phyloP scores from a whole-genome alignment of 2,329 filamentous ascomycete species.

The Trichoderma endophyticum region DNA sequence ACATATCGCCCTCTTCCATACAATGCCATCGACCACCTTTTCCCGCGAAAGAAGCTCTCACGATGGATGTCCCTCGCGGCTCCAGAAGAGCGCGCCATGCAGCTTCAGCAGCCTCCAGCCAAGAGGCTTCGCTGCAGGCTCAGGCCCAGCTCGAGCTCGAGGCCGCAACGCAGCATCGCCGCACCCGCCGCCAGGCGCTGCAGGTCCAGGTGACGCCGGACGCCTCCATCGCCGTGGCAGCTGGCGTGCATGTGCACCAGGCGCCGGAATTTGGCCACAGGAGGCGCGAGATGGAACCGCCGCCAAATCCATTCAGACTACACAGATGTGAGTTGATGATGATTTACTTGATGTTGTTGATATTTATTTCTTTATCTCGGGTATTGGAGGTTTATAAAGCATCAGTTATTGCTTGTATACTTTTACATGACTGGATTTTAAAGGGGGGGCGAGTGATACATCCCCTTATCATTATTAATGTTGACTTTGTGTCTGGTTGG shows the following conservation, averaged over 20 bases:
- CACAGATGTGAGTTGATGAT: constrained; percentile 33
- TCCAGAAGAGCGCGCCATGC: constrained; percentile 32
- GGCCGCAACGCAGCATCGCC: constrained; percentile 9
- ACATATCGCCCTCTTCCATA: not conserved
- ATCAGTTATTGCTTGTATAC: not conserved
- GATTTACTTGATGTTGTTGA: not conserved
- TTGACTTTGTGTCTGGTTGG: not conserved
- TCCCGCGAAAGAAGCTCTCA: not conserved
- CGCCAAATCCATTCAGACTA: constrained; percentile 37
- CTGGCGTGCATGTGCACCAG: constrained; percentile 23
- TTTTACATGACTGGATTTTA: not conserved
- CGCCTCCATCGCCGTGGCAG: constrained; percentile 4
- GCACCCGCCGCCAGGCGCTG: constrained; percentile 15
- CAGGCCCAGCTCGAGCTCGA: constrained; percentile 17
- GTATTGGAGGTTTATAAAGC: not conserved
- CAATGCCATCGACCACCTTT: not conserved
- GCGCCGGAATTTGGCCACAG: constrained; percentile 25
- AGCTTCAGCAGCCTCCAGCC: constrained; percentile 24
- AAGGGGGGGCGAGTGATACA: not conserved
- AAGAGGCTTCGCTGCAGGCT: constrained; percentile 14
- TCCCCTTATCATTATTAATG: too few species aligned
- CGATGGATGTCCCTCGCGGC: constrained; percentile 32
- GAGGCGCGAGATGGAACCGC: constrained; percentile 20
- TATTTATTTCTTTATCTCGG: not conserved
- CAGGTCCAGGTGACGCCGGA: constrained; percentile 21